Evolutionary conservation across 108 stramenopile species (phyloP).

Genomic region (Pseudonitzschia multiseries): DNA sequence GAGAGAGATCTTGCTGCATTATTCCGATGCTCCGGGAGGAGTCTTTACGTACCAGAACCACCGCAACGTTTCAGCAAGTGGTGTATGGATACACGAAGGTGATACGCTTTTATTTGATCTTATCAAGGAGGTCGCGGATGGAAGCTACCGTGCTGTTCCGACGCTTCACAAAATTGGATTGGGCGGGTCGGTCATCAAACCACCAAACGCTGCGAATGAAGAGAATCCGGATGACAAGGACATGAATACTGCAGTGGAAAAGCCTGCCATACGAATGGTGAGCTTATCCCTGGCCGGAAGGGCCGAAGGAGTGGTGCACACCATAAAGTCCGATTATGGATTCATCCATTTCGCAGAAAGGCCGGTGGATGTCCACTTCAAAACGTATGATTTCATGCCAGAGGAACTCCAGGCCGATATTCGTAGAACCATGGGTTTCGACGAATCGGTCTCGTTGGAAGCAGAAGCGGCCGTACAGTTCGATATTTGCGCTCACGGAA

Average conservation of each 20-base stretch:
- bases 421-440: constrained; percentile 23
- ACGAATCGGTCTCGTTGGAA: constrained; percentile 20
- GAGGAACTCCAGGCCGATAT: constrained; percentile 62
- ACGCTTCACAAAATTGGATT: constrained; percentile 43
- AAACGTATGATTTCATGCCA: constrained; percentile 66
- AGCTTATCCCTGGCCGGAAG: constrained; percentile 50
- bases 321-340: constrained; percentile 64
- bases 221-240: constrained; percentile 5
- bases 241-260: constrained; percentile 9
- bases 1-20: constrained; percentile 49
- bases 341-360: constrained; percentile 78
- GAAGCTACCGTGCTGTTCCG: constrained; percentile 56
- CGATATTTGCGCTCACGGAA: constrained; percentile 69
- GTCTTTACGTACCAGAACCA: constrained; percentile 47
- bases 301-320: constrained; percentile 67
- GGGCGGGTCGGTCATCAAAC: constrained; percentile 26
- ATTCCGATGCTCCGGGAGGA: constrained; percentile 63
- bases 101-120: constrained; percentile 79
- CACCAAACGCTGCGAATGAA: constrained; percentile 21
- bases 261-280: constrained; percentile 46
- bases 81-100: constrained; percentile 64
- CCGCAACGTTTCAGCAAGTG: constrained; percentile 27
- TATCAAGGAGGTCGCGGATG: constrained; percentile 56
- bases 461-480: constrained; percentile 70
- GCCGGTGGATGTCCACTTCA: constrained; percentile 74